phyloP scores from a whole-genome alignment of 2,329 filamentous ascomycete genomes.

The Emmonsia crescens region DNA sequence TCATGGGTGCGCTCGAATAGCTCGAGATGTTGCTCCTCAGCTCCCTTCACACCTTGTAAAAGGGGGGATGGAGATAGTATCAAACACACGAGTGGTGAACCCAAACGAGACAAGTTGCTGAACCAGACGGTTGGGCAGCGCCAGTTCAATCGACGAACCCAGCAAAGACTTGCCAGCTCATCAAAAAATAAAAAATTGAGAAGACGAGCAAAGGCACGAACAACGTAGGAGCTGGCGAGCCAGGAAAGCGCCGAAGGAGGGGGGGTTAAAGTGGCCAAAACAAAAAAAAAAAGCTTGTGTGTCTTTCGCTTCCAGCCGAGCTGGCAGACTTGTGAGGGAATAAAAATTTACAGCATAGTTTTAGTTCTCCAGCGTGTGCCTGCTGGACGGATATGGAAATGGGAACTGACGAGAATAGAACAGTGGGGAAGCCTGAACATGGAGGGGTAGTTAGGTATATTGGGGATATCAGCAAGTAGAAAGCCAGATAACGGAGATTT shows the following conservation, averaged over 20 bases:
- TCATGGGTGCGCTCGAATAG: constrained; percentile 2
- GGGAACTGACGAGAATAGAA: neutral
- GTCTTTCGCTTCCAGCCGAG: constrained; percentile 1
- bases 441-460: neutral
- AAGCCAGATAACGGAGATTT: neutral
- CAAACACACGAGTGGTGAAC: neutral
- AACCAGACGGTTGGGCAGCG: constrained; percentile 15
- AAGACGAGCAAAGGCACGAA: constrained; percentile 14
- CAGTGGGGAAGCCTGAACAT: neutral
- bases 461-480: neutral
- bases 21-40: neutral
- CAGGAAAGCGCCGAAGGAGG: constrained; percentile 14
- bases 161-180: constrained; percentile 19
- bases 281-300: constrained; percentile 16
- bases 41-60: neutral
- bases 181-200: constrained; percentile 12
- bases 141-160: constrained; percentile 29
- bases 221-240: constrained; percentile 14
- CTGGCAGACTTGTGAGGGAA: constrained; percentile 6
- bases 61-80: neutral
- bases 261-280: constrained; percentile 6
- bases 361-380: neutral
- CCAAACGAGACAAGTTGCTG: neutral
- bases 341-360: neutral
- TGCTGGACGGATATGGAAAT: constrained; percentile 1